A percentile compares a stretch with the other conserved stretches of the same genome.
These are phyloP conservation scores for Oenanthe javanica DNA, from an alignment of 140 eudicot species.

Conservation along the genomic window DNA sequence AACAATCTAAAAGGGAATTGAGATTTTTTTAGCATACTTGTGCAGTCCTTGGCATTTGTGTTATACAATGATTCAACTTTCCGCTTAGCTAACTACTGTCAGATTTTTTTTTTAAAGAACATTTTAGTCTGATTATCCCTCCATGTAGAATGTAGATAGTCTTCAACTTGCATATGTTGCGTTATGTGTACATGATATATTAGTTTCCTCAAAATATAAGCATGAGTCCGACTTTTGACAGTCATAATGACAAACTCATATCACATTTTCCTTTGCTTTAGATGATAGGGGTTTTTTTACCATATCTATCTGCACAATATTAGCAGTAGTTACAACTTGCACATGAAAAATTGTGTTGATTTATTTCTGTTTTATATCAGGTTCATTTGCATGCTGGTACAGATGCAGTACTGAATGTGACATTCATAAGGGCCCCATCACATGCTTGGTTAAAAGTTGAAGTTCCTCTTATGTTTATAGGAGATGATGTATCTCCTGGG, in stretches of 20 bases:
- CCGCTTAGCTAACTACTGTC: not conserved
- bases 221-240: not conserved
- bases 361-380: slow-evolving; percentile 27
- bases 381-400: slow-evolving; percentile 75
- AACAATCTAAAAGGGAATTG: too few relatives aligned
- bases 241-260: not conserved
- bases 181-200: not conserved
- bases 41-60: not conserved
- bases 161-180: not conserved
- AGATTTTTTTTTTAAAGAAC: not conserved
- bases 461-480: slow-evolving; percentile 65
- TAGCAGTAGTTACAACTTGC: not conserved
- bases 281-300: not conserved
- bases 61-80: not conserved
- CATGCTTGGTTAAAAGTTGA: slow-evolving; percentile 81
- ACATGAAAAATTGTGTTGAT: not conserved
- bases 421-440: slow-evolving; percentile 90
- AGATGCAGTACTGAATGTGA: slow-evolving; percentile 77
- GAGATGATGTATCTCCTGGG: slow-evolving; percentile 14
- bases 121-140: not conserved
- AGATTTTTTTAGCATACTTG: not conserved
- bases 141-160: not conserved
- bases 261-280: not conserved
- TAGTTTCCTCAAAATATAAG: not conserved
- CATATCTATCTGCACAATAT: not conserved